phyloP scores from a whole-genome alignment of 495 filamentous ascomycete species.

The Recurvomyces mirabilis region DNA sequence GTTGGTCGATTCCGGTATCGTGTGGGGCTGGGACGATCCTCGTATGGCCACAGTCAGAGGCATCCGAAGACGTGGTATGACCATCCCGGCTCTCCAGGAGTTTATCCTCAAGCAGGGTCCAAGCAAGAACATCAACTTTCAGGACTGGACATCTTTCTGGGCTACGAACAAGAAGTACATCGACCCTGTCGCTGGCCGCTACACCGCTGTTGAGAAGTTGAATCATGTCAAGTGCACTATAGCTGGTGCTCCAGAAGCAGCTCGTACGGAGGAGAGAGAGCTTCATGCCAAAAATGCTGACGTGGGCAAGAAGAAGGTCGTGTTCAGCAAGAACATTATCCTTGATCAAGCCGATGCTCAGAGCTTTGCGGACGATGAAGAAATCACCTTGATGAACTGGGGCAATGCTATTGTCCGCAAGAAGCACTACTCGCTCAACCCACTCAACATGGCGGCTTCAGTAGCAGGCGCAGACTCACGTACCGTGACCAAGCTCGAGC shows the following conservation, averaged over 20 bases:
- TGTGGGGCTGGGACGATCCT: conserved; percentile 92
- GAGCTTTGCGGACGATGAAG: conserved; percentile 71
- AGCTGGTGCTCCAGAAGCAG: conserved; percentile 52
- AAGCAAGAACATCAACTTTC: conserved; percentile 74
- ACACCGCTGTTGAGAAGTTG: conserved; percentile 65
- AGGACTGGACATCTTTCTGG: conserved; percentile 90
- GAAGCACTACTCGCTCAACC: conserved; percentile 49
- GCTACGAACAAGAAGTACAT: conserved; percentile 93
- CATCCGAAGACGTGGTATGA: conserved; percentile 82
- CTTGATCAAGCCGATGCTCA: conserved; percentile 81
- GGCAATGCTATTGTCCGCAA: conserved; percentile 80
- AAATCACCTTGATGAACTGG: conserved; percentile 94
- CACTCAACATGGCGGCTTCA: conserved; percentile 24
- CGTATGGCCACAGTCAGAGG: conserved; percentile 91
- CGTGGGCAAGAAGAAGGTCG: conserved; percentile 74
- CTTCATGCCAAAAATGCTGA: conserved; percentile 80
- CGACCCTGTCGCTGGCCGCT: conserved; percentile 74
- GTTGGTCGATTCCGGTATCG: conserved; percentile 72
- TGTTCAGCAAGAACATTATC: conserved; percentile 56
- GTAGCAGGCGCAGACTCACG: conserved; percentile 18
- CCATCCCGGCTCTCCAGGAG: conserved; percentile 73
- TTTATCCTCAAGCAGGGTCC: conserved; percentile 92
- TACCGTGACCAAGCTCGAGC: conserved; percentile 52
- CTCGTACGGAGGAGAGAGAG: conserved; percentile 62
- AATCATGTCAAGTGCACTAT: conserved; percentile 57